phyloP scores from a whole-genome alignment of 306 rosid genomes.

The Carpinus viminea region DNA sequence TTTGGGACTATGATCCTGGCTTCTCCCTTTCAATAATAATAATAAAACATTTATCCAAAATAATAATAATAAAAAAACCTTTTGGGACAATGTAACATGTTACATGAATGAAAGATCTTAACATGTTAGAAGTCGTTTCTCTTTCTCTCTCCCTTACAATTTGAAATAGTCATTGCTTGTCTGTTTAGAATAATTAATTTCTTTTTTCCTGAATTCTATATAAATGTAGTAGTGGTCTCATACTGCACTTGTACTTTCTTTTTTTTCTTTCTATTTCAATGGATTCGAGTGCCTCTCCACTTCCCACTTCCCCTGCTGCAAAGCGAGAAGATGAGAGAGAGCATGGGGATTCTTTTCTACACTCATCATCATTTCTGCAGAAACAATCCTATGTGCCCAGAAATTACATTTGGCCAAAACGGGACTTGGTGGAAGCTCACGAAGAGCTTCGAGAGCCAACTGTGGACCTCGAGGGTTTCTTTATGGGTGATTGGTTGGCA shows the following conservation, averaged over 20 bases:
- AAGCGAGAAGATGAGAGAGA: constrained; percentile 14
- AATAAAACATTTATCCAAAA: too few relatives aligned
- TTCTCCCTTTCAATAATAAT: too few relatives aligned
- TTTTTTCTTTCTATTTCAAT: constrained; percentile 10
- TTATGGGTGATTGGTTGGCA: constrained; percentile 45
- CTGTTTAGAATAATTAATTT: neutral
- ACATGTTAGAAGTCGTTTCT: neutral
- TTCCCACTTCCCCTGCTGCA: constrained; percentile 10
- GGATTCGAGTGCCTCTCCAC: constrained; percentile 25
- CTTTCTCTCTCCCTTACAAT: neutral
- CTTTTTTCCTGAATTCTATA: neutral
- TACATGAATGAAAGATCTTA: too few relatives aligned
- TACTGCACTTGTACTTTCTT: neutral
- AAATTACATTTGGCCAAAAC: constrained; percentile 62
- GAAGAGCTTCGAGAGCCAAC: constrained; percentile 49
- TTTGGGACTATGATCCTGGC: too few relatives aligned
- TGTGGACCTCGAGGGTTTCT: constrained; percentile 61
- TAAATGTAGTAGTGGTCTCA: neutral
- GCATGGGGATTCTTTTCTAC: constrained; percentile 26
- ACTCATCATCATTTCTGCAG: constrained; percentile 24
- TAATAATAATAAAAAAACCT: too few relatives aligned
- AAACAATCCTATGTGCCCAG: constrained; percentile 35
- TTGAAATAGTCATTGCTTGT: neutral
- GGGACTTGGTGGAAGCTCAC: constrained; percentile 36
- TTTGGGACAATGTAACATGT: too few relatives aligned